Evolutionary conservation across 2,329 filamentous ascomycete genomes (phyloP), one percentile per base, ranked within the genome.

Genomic region (Celoporthe dispersa): DNA sequence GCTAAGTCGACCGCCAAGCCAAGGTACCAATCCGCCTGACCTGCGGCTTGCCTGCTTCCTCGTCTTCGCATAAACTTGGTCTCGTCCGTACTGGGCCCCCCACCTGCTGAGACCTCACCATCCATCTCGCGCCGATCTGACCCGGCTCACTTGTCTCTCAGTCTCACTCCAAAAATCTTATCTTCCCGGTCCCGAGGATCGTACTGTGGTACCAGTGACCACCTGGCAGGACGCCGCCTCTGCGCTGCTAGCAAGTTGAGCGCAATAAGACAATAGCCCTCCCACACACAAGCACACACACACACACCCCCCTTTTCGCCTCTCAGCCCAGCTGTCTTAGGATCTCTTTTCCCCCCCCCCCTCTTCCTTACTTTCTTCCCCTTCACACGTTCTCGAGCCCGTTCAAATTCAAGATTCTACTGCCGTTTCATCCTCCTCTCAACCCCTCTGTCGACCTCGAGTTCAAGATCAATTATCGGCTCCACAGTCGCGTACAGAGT

Each of bases 241-340:
- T 61, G 69, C 69, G 48, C 64, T 63, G 69, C 67, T 68, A 69
- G 64, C 70, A 37, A 63, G n/a, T 66, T 60, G 67, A 66, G 68
- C 64, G 70, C 64, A 70, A 72, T 72, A 70, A 70, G 65, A 66
- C 68, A 68, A 70, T 66, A 66, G 48, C 66, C 62, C 67, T 25
- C 70, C 68, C 68, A 70, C 68, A 70, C 55, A 41, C 61, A 48
- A 19, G 12, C 41, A 44, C 14, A 44, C 41, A n/a, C 44, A 9
- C 7, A 48, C 41, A 7, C 44, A 22, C 39, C 62, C 39, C 39
- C 51, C 65, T 60, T 39, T n/a, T 28, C 33, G 60, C 33, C 48
- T 51, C 41, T 59, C 35, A 22, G 62, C 53, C 59, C 44, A 51
- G 59, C 35, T 62, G 44, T 55, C 51, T 41, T 44, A 66, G 57